These are phyloP conservation scores for Phytophthora constricta DNA, from an alignment of 352 stramenopile genomes.

Conservation along the genomic window DNA sequence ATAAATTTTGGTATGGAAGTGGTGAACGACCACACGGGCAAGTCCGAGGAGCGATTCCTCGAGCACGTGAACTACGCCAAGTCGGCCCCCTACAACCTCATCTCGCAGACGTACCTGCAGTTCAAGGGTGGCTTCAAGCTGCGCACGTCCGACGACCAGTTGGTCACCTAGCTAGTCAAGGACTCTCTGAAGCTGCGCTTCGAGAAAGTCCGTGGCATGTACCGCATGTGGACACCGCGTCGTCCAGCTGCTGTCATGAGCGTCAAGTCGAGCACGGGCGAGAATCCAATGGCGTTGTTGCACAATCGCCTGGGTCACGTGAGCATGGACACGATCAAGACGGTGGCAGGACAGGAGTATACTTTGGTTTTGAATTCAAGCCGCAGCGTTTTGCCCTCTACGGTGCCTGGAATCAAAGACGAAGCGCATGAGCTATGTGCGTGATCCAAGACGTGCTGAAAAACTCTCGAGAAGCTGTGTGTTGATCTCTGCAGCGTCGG, in stretches of 20 bases:
- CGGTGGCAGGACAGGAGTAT: slow-evolving; percentile 6
- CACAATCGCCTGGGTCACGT: slow-evolving; percentile 8
- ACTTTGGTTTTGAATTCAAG: slow-evolving; percentile 6
- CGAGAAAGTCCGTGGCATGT: not conserved
- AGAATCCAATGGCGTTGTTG: slow-evolving; percentile 1
- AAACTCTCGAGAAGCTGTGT: slow-evolving; percentile 3
- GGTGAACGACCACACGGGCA: not conserved
- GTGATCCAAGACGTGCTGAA: not conserved
- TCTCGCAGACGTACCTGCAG: slow-evolving; percentile 18
- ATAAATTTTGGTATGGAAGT: too few relatives aligned
- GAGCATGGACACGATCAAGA: slow-evolving; percentile 1
- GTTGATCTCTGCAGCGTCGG: slow-evolving; percentile 8
- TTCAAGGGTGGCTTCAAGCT: slow-evolving; percentile 9
- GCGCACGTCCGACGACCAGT: not conserved
- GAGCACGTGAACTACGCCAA: not conserved
- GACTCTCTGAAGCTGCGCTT: slow-evolving; percentile 15
- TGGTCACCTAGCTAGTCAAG: not conserved
- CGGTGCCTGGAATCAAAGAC: not conserved
- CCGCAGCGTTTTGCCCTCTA: slow-evolving; percentile 11
- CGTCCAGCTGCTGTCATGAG: not conserved
- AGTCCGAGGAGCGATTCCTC: not conserved
- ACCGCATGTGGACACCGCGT: slow-evolving; percentile 1
- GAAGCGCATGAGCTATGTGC: slow-evolving; percentile 9
- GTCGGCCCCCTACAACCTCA: not conserved
- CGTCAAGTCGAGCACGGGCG: not conserved